Conservation (phyloP, 345 rosid species). For the Camelina hispida region DNA sequence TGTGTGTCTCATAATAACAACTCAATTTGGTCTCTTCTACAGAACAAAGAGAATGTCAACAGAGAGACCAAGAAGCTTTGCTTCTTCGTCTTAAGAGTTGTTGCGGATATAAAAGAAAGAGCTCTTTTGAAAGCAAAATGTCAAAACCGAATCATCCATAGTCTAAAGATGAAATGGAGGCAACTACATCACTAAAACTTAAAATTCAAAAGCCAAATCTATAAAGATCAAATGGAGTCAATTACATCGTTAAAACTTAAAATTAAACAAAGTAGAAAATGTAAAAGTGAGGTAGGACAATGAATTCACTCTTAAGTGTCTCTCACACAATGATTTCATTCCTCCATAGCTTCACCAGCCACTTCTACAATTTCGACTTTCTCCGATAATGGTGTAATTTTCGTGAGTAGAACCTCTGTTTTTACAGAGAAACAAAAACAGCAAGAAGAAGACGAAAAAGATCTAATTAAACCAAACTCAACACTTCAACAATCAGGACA, state of each 20-base stretch:
- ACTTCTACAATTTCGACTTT: constrained; percentile 56
- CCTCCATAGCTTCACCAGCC: constrained; percentile 75
- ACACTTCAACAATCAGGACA: background rate
- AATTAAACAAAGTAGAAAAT: background rate
- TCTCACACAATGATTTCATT: constrained; percentile 39
- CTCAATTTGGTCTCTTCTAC: no score
- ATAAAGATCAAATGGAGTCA: background rate
- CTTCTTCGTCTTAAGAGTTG: constrained; percentile 24
- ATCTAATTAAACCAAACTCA: background rate
- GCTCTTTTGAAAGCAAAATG: background rate
- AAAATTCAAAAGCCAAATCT: background rate
- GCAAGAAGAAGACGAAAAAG: background rate
- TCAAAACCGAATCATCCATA: constrained; percentile 15
- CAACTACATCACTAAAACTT: background rate
- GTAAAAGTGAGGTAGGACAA: constrained; percentile 11
- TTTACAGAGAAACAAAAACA: constrained; percentile 25
- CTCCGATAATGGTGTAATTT: constrained; percentile 65
- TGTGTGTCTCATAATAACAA: no score
- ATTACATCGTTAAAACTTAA: no score
- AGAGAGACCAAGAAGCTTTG: no score
- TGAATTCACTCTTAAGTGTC: background rate
- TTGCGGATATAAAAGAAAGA: background rate
- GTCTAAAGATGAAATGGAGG: background rate
- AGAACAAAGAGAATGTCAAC: background rate
- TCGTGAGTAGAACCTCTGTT: constrained; percentile 71